These are phyloP conservation scores for Fraxinus sp. DNA, from an alignment of 305 asterid species.

Conservation along the genomic window DNA sequence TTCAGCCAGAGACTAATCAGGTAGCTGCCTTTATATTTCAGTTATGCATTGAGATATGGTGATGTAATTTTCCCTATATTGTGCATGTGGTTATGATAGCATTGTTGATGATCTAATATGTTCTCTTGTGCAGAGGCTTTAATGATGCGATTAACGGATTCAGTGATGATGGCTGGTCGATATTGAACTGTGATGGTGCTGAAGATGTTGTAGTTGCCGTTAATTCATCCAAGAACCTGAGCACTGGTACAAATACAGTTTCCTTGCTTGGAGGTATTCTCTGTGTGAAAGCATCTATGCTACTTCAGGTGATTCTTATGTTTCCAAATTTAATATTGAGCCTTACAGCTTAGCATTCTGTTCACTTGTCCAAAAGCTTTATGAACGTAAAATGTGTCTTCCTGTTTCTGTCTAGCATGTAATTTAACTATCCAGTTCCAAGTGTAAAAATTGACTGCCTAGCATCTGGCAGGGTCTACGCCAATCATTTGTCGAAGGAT, in stretches of 20 bases:
- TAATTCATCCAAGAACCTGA: conserved; percentile 52
- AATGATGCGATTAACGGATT: conserved; percentile 84
- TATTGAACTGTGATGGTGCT: conserved; percentile 64
- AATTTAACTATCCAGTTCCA: background rate
- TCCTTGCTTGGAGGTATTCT: conserved; percentile 68
- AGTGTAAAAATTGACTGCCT: background rate
- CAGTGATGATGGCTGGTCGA: conserved; percentile 85
- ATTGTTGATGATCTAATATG: conserved; percentile 6
- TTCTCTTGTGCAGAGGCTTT: conserved; percentile 62
- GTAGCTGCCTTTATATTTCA: conserved; percentile 25
- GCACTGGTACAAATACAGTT: conserved; percentile 42
- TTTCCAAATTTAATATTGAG: background rate
- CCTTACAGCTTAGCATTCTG: background rate
- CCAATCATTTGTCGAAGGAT: background rate
- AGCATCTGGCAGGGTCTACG: background rate
- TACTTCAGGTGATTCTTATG: conserved; percentile 59
- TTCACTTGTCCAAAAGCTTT: background rate
- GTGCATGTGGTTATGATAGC: background rate
- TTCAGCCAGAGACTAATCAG: conserved; percentile 92
- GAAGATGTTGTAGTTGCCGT: conserved; percentile 78
- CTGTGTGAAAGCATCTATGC: conserved; percentile 94
- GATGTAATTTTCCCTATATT: background rate
- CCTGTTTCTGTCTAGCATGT: background rate
- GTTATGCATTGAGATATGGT: background rate
- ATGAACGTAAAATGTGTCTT: background rate